Evolutionary conservation across 805 yeast genomes (phyloP).

Genomic region (Candida sphagnicola): DNA sequence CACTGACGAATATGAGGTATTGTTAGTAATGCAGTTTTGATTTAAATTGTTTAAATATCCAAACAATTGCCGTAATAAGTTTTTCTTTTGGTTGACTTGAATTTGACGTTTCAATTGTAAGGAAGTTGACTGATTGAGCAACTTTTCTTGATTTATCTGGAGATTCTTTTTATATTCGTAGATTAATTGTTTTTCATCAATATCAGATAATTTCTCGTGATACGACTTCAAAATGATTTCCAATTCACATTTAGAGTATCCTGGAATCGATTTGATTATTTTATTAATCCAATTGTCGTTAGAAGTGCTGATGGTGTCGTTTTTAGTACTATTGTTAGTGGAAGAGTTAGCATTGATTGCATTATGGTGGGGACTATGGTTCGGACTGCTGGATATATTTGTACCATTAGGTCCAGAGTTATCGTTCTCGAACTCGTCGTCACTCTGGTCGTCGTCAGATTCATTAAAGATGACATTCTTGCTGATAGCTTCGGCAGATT

Average conservation of each 20-base stretch:
- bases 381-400: neutral
- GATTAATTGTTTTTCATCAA: constrained; percentile 22
- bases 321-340: too few species aligned
- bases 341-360: neutral
- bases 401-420: neutral
- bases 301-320: too few species aligned
- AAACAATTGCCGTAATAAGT: constrained; percentile 32
- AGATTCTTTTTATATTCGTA: constrained; percentile 28
- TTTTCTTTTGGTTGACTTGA: constrained; percentile 38
- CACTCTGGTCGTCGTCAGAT: constrained; percentile 18
- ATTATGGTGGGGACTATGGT: neutral
- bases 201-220: constrained; percentile 9
- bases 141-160: constrained; percentile 28
- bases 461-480: constrained; percentile 33
- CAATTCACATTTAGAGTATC: constrained; percentile 35
- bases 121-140: constrained; percentile 30
- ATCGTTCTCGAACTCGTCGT: constrained; percentile 10
- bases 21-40: constrained; percentile 38
- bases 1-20: constrained; percentile 33
- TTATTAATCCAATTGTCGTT: constrained; percentile 1
- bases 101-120: constrained; percentile 32
- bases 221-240: constrained; percentile 18
- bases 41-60: constrained; percentile 36
- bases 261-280: constrained; percentile 32
- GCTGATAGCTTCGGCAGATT: constrained; percentile 38